Evolutionary conservation across 2,329 filamentous ascomycete species (phyloP).

Genomic region (Keithomyces neogunnii): DNA sequence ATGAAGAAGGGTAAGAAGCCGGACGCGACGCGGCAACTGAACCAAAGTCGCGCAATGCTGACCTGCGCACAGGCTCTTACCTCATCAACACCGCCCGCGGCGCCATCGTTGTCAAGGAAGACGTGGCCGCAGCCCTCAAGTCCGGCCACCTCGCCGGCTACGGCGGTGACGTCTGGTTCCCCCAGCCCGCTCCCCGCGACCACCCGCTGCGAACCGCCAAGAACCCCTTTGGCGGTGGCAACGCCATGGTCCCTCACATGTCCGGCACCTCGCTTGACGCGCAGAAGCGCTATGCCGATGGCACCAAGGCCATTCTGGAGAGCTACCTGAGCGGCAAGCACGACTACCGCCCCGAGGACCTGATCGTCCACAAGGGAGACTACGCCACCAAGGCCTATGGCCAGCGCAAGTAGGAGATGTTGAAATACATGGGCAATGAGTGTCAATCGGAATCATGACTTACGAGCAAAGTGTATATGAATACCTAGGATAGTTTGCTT

Average conservation of each 20-base stretch:
- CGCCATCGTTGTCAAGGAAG: conserved; percentile 98
- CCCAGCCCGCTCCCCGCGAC: conserved; percentile 88
- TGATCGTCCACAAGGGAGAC: conserved; percentile 83
- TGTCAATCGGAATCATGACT: neutral
- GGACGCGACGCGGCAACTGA: neutral
- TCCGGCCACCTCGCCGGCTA: conserved; percentile 85
- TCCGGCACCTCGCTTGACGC: conserved; percentile 97
- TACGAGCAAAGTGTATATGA: neutral
- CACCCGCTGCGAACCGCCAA: conserved; percentile 88
- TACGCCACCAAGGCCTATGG: conserved; percentile 95
- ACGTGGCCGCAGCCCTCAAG: conserved; percentile 90
- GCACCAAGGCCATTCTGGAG: conserved; percentile 81
- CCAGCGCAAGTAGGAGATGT: conserved; percentile 46
- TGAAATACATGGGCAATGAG: neutral
- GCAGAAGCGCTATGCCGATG: conserved; percentile 82
- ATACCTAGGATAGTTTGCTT: neutral
- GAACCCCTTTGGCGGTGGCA: conserved; percentile 93
- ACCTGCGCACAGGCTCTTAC: conserved; percentile 61
- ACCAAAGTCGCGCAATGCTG: neutral
- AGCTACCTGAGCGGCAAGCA: conserved; percentile 82
- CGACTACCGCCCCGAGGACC: conserved; percentile 83
- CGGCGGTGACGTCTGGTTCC: conserved; percentile 91
- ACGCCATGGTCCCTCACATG: conserved; percentile 99
- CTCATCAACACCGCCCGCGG: conserved; percentile 98
- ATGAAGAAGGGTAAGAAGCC: conserved; percentile 78